Evolutionary conservation across 208 protist species (phyloP).

Genomic region (Sergeia podlipaevii): DNA sequence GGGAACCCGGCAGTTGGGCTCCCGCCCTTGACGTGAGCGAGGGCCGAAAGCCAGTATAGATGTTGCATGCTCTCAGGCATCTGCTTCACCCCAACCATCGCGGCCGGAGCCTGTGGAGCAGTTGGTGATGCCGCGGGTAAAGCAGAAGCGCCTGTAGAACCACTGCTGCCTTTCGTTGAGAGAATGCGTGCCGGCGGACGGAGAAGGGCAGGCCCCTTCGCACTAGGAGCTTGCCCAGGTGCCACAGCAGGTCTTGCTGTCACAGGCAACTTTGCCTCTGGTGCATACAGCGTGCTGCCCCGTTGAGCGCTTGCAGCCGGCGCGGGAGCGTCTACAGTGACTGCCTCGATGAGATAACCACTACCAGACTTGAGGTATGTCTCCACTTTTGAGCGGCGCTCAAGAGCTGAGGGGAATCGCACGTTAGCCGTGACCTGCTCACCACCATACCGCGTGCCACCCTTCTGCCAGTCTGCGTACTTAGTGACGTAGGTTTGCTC

Average conservation of each 20-base stretch:
- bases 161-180: conserved; percentile 16
- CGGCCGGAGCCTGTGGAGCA: conserved; percentile 15
- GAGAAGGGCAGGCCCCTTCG: conserved; percentile 4
- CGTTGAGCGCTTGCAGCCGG: conserved; percentile 1
- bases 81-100: conserved; percentile 32
- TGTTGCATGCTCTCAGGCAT: conserved; percentile 65
- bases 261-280: neutral
- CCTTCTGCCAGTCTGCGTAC: conserved; percentile 86
- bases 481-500: conserved; percentile 78
- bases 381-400: conserved; percentile 74
- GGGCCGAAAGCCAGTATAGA: conserved; percentile 59
- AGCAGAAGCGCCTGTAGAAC: conserved; percentile 4
- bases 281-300: neutral
- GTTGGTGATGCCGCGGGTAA: conserved; percentile 6
- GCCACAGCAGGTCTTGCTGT: conserved; percentile 13
- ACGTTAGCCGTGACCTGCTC: conserved; percentile 66
- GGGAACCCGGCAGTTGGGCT: conserved; percentile 44
- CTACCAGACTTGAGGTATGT: conserved; percentile 55
- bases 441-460: conserved; percentile 77
- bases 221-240: conserved; percentile 1
- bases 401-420: conserved; percentile 72
- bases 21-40: conserved; percentile 60
- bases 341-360: conserved; percentile 51
- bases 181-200: conserved; percentile 23
- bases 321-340: conserved; percentile 27